Percentiles rank a stretch among this genome's conserved stretches.
These are phyloP conservation scores for Mortierella sp. DNA, from an alignment of 371 early-diverging fungal species.

Conservation along the genomic window DNA sequence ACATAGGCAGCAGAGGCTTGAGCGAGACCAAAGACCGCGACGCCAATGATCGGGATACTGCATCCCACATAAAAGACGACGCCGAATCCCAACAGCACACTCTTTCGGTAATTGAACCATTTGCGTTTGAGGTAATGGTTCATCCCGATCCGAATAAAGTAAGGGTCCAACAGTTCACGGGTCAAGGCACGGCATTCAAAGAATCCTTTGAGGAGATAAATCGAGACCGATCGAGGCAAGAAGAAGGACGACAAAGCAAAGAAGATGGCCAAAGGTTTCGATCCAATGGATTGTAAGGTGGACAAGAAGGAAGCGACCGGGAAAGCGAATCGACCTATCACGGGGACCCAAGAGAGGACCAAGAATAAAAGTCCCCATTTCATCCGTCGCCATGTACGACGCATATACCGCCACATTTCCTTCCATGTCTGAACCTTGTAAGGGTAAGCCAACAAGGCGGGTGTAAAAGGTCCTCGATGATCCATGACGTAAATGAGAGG, in stretches of 20 bases:
- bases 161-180: conserved; percentile 73
- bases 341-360: conserved; percentile 64
- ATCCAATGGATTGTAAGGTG: conserved; percentile 50
- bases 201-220: conserved; percentile 62
- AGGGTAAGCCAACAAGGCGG: conserved; percentile 55
- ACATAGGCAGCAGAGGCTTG: conserved; percentile 70
- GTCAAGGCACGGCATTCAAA: conserved; percentile 71
- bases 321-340: conserved; percentile 66
- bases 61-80: conserved; percentile 66
- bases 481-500: conserved; percentile 49
- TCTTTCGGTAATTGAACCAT: conserved; percentile 73
- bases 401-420: conserved; percentile 61
- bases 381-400: conserved; percentile 62
- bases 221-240: conserved; percentile 60
- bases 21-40: conserved; percentile 65
- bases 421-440: conserved; percentile 62
- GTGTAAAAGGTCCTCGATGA: conserved; percentile 60
- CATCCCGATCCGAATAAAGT: conserved; percentile 70
- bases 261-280: conserved; percentile 49
- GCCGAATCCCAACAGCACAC: conserved; percentile 70
- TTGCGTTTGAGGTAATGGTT: conserved; percentile 59
- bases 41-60: conserved; percentile 63
- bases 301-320: conserved; percentile 62
- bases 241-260: conserved; percentile 58
- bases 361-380: conserved; percentile 59